Evolutionary conservation across 306 rosid genomes (phyloP).

Genomic region (Lagenaria siceraria): DNA sequence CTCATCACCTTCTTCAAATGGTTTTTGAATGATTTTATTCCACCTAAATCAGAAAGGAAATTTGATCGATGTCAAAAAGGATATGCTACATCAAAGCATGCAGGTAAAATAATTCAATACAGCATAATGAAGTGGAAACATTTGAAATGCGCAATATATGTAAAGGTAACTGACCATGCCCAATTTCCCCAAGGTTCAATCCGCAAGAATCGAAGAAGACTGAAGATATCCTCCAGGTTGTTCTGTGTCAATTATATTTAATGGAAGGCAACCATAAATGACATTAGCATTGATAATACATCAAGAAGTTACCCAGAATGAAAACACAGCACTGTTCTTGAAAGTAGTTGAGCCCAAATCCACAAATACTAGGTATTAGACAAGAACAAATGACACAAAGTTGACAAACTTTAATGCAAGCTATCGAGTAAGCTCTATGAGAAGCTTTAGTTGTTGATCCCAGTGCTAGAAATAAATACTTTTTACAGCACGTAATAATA

Average conservation of each 20-base stretch:
- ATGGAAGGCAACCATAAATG: slow-evolving; percentile 14
- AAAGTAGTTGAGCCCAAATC: background rate
- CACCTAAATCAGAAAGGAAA: slow-evolving; percentile 52
- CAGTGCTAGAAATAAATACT: background rate
- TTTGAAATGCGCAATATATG: background rate
- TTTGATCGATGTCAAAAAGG: slow-evolving; percentile 7
- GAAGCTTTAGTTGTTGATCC: background rate
- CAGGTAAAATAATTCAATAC: background rate
- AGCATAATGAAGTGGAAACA: background rate
- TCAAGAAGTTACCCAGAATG: background rate
- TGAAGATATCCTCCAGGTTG: slow-evolving; percentile 77
- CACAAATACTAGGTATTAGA: background rate
- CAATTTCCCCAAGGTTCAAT: slow-evolving; percentile 98
- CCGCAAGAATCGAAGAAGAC: slow-evolving; percentile 90
- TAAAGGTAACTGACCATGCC: slow-evolving; percentile 55
- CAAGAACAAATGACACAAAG: background rate
- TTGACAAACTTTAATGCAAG: background rate
- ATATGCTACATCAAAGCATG: slow-evolving; percentile 13
- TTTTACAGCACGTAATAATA: background rate
- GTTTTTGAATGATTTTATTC: slow-evolving; percentile 93
- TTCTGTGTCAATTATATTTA: slow-evolving; percentile 41
- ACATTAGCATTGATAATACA: slow-evolving; percentile 3
- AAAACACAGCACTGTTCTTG: background rate
- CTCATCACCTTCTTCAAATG: slow-evolving; percentile 93
- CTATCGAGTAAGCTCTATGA: background rate